Evolutionary conservation across 1,139 yeast species (phyloP).

Genomic region (Lodderomyces jiufengensis): DNA sequence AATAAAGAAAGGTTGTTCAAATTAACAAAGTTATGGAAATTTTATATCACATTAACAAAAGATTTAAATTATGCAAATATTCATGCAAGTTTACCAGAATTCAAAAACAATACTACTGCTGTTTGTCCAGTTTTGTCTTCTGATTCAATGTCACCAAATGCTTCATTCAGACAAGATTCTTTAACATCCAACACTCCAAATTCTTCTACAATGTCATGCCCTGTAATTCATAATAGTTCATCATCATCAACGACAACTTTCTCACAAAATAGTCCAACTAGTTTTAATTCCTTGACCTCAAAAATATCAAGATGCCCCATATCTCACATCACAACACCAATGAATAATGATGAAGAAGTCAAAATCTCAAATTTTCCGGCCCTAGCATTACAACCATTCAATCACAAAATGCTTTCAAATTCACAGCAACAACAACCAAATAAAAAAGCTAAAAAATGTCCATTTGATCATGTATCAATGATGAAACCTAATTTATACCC

Average conservation of each 20-base stretch:
- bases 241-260: neutral
- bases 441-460: conserved; percentile 25
- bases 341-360: conserved; percentile 15
- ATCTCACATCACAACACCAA: conserved; percentile 27
- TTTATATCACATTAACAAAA: conserved; percentile 36
- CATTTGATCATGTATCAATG: conserved; percentile 28
- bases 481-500: conserved; percentile 16
- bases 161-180: too few relatives aligned
- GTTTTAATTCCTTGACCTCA: neutral
- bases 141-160: neutral
- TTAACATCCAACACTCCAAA: neutral
- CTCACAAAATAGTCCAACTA: neutral
- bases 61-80: conserved; percentile 32
- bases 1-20: conserved; percentile 24
- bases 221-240: conserved; percentile 1
- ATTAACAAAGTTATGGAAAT: conserved; percentile 39
- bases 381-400: conserved; percentile 2
- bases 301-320: conserved; percentile 28
- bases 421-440: conserved; percentile 1
- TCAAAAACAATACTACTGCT: conserved; percentile 14
- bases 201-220: neutral
- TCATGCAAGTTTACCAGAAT: conserved; percentile 34
- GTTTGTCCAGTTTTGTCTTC: conserved; percentile 13
- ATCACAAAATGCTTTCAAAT: conserved; percentile 2
- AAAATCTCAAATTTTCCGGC: conserved; percentile 4